A percentile compares a stretch with the other conserved stretches of the same genome.
These are phyloP conservation scores for Fusarium dimerum DNA, from an alignment of 2,329 filamentous ascomycete species.

Conservation along the genomic window DNA sequence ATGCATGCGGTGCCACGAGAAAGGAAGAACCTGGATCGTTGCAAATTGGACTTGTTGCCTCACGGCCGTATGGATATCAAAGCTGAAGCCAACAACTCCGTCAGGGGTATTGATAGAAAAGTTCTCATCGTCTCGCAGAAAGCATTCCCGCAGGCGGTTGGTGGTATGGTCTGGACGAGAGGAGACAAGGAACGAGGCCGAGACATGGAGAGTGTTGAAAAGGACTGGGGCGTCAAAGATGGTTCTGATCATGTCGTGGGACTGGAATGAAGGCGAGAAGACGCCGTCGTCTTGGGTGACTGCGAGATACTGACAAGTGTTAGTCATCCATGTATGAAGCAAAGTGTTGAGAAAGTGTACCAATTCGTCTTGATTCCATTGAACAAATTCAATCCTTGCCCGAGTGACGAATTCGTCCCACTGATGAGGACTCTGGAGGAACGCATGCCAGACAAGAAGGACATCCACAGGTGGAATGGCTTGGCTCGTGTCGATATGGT, in stretches of 20 bases:
- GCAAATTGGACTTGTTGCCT: constrained; percentile 16
- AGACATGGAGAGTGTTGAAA: constrained; percentile 3
- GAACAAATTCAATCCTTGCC: constrained; percentile 1
- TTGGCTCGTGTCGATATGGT: background rate
- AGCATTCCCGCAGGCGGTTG: background rate
- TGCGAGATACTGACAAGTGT: background rate
- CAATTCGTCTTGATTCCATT: constrained; percentile 11
- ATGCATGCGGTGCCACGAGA: constrained; percentile 23
- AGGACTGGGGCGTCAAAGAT: constrained; percentile 5
- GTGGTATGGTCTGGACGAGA: background rate
- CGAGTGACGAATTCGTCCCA: constrained; percentile 1
- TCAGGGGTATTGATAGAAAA: background rate
- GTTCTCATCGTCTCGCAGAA: background rate
- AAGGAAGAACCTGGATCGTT: constrained; percentile 1
- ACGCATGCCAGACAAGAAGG: constrained; percentile 15
- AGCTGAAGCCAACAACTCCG: background rate
- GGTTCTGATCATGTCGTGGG: background rate
- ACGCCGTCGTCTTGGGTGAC: constrained; percentile 2
- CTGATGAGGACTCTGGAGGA: constrained; percentile 7
- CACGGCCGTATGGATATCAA: constrained; percentile 11
- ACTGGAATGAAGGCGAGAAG: constrained; percentile 6
- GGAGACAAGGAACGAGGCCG: constrained; percentile 6
- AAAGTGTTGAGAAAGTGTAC: constrained; percentile 2
- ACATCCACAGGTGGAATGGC: constrained; percentile 14
- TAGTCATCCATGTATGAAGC: background rate